Conservation (phyloP, 1,284 basidiomycete species). For the Microbotryomycetes sp. region DNA sequence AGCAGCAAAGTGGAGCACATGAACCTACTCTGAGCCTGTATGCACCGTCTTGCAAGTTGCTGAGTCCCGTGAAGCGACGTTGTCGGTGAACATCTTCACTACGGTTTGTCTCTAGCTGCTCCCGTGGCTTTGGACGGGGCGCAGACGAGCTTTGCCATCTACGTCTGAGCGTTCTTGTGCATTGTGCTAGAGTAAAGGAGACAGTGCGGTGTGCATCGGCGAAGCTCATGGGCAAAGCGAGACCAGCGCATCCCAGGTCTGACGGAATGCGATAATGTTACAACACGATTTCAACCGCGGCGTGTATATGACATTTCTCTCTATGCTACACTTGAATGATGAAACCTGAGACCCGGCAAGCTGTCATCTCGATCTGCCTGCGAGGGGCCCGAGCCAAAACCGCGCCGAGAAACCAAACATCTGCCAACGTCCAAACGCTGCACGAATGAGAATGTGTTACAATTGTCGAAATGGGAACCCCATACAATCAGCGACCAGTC, state of each 20-base stretch:
- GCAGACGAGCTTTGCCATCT: not conserved
- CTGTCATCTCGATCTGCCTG: not conserved
- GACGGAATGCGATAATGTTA: not conserved
- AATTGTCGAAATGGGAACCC: not conserved
- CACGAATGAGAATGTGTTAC: not conserved
- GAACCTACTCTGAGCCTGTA: not conserved
- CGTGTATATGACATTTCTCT: not conserved
- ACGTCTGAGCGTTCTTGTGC: too few relatives aligned
- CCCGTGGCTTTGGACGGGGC: not conserved
- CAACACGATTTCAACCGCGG: not conserved
- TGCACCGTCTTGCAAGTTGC: not conserved
- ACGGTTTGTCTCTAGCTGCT: not conserved
- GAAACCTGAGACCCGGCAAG: not conserved
- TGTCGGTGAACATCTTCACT: not conserved
- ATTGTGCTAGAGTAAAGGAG: too few relatives aligned
- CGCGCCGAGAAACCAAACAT: conserved; percentile 11
- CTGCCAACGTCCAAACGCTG: conserved; percentile 27
- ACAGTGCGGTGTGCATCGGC: too few relatives aligned
- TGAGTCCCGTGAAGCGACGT: not conserved
- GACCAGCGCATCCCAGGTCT: not conserved
- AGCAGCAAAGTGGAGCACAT: too few relatives aligned
- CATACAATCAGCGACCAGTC: not conserved
- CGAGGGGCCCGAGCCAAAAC: conserved; percentile 18
- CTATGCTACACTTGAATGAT: not conserved
- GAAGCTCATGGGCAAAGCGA: not conserved